These are phyloP conservation scores for Solanum appendiculatum DNA, from an alignment of 257 asterid genomes.

Conservation along the genomic window DNA sequence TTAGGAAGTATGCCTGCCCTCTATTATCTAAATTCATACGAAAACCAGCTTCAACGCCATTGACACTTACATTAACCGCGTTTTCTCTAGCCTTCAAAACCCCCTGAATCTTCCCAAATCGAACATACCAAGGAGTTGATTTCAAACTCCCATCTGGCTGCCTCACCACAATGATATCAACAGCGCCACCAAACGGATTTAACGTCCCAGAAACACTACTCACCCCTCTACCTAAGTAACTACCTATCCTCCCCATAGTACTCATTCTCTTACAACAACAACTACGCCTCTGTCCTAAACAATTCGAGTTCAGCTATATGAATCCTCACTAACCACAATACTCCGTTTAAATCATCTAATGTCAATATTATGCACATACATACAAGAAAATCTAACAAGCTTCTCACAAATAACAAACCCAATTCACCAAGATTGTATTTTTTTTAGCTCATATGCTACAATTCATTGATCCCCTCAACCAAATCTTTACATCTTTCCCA, in stretches of 20 bases:
- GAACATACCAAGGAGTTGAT: conserved; percentile 20
- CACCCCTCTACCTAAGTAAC: conserved; percentile 34
- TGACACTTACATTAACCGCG: conserved; percentile 45
- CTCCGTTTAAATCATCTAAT: neutral
- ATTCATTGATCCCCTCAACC: neutral
- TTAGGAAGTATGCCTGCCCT: conserved; percentile 61
- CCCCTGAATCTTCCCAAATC: conserved; percentile 17
- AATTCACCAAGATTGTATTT: conserved; percentile 1
- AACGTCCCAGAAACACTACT: conserved; percentile 7
- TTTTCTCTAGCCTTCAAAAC: conserved; percentile 60
- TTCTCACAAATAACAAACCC: conserved; percentile 1
- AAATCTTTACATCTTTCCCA: neutral
- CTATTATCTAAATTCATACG: conserved; percentile 51
- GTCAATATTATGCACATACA: too few species aligned
- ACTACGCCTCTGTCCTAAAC: neutral
- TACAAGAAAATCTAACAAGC: neutral
- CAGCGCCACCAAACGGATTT: conserved; percentile 32
- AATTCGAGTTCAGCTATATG: neutral
- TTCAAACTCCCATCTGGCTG: conserved; percentile 17
- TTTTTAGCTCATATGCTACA: neutral
- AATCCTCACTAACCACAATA: neutral
- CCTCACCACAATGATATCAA: conserved; percentile 16
- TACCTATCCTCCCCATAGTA: conserved; percentile 66
- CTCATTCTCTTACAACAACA: conserved; percentile 29
- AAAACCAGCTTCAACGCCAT: conserved; percentile 53